Base-by-base conservation (phyloP, 345 rosid genomes). In the Gossypium stocksii region DNA sequence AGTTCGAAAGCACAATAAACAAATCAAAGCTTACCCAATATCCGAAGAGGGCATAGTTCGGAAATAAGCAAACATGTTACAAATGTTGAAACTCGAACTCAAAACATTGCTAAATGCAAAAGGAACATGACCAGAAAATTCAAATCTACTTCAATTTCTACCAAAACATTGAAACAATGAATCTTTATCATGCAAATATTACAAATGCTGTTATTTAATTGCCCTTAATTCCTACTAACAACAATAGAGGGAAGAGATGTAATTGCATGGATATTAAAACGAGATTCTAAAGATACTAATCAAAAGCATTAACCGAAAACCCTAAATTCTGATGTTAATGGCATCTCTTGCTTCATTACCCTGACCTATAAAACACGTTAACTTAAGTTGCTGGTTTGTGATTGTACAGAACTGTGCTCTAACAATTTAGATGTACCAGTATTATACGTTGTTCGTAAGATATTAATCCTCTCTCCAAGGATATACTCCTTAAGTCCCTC, bases 381-480 rank as follows among this genome's bases (percentile, higher is more conserved):
- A 23, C 58, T n/a, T 38, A 71, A 59, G 54, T 71, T 38, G 22
- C 72, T 66, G 51, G 41, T 48, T 45, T 75, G 74, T 44, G 74
- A 79, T 78, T 82, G 86, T 68, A 78, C 68, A 49, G 71, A 80
- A 54, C 71, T 70, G 57, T 86, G 84, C 79, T 89, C 98, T 81
- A 85, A 86, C 77, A 84, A 86, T 84, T 85, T 89, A 16, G 90
- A 77, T 67, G 84, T 62, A 70, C 96, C 91, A 4, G 79, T 74
- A 45, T 59, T 19, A 76, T 85, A 81, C 58, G 91, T 87, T 59
- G 56, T 77, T 53, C 82, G 86, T 54, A 90, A 80, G 73, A 83
- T 80, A 48, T 76, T 71, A 34, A 88, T 76, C 81, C 89, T 76
- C 77, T 88, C 87, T 54, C 71, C 83, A 38, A 87, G 22, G 11